Evolutionary conservation across 768 basidiomycete genomes (phyloP), one percentile per base, ranked within the genome.

Genomic region (Clitopilus hobsonii): DNA sequence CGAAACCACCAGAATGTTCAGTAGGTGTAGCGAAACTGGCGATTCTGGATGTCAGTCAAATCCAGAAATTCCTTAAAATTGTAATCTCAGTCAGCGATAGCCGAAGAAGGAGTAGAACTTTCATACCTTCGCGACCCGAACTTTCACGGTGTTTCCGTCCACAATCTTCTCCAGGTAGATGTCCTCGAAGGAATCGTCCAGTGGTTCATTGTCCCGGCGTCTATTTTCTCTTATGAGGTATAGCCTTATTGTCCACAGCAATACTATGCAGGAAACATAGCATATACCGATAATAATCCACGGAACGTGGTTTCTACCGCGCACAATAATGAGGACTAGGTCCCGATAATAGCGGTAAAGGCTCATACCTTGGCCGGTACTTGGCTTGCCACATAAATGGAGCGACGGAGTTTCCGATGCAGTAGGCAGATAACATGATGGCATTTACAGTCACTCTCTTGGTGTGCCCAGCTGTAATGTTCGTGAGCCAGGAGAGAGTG

Each of bases 281-380:
- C 85, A 87, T 51, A 83, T 65, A 2, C 85, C 82, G 53, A 91
- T 91, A 60, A 91, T 76, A 51, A 79, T 79, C 90, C 90, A 92
- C 1, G 89, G 89, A 25, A 91, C 66, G 54, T 78, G 84, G 59
- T 90, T 88, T 49, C 86, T 86, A n/a, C n/a, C n/a, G n/a, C n/a
- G n/a, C n/a, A n/a, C n/a, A n/a, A n/a, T n/a, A n/a, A n/a, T n/a
- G n/a, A n/a, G n/a, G n/a, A n/a, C n/a, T n/a, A n/a, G n/a, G n/a
- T n/a, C n/a, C n/a, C n/a, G n/a, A 29, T 32, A 14, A 22, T 16
- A 16, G 27, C 55, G 26, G 22, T 24, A 11, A 10, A 58, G 38
- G 3, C 18, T 49, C 7, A 16, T n/a, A 49, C 85, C 86, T 77
- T 5, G 87, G 88, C 56, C 77, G 79, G 62, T 86, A 89, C 64